Conservation (phyloP, 2,329 filamentous ascomycete species). For the Alternaria conjuncta region DNA sequence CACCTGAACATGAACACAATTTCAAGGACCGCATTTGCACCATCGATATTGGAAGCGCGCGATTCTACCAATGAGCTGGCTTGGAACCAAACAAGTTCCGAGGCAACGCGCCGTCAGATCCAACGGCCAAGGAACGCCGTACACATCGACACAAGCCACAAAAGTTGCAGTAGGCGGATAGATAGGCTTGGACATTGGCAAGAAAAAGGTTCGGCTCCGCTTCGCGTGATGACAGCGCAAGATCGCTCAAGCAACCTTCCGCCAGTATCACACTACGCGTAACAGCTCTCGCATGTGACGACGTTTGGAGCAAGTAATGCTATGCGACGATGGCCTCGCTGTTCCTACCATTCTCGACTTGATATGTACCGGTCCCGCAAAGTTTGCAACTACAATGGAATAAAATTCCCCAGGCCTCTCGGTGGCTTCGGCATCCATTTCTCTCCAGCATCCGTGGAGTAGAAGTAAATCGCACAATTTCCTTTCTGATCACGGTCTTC, state of each 20-base stretch:
- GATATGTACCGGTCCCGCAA: neutral
- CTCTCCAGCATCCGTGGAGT: slow-evolving; percentile 10
- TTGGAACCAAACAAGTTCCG: slow-evolving; percentile 7
- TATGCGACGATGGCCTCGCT: too few relatives aligned
- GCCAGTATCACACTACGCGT: neutral
- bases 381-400: neutral
- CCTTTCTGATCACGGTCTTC: slow-evolving; percentile 12
- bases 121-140: slow-evolving; percentile 1
- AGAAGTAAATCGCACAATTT: slow-evolving; percentile 10
- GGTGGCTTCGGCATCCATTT: neutral
- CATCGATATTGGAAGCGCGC: neutral
- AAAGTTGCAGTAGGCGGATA: neutral
- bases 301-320: neutral
- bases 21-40: neutral
- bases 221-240: neutral
- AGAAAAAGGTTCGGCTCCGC: neutral
- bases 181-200: neutral
- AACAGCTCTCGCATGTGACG: neutral
- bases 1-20: neutral
- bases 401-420: neutral
- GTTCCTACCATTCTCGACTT: neutral
- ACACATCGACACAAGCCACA: slow-evolving; percentile 8
- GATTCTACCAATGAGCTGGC: slow-evolving; percentile 3
- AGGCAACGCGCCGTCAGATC: slow-evolving; percentile 2
- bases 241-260: neutral